Percentiles rank a stretch among this genome's conserved stretches.
Evolutionary conservation across 2,329 filamentous ascomycete genomes (phyloP).

Genomic region (Metarhizium brunneum): DNA sequence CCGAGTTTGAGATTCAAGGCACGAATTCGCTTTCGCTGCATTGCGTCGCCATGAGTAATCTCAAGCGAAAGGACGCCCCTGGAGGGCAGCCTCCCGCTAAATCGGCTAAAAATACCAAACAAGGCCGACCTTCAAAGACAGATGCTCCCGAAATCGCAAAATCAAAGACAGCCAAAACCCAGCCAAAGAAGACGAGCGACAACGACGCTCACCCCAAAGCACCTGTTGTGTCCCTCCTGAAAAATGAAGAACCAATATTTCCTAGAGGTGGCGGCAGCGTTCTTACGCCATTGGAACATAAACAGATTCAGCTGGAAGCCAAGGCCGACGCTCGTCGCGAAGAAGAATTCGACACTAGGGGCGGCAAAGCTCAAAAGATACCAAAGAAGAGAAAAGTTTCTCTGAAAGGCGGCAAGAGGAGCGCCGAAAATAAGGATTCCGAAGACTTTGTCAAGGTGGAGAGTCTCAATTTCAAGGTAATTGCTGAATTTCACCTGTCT

Average conservation of each 20-base stretch:
- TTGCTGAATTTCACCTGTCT: conserved; percentile 7
- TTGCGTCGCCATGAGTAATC: conserved; percentile 38
- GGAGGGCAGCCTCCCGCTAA: conserved; percentile 40
- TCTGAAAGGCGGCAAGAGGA: conserved; percentile 44
- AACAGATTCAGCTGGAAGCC: conserved; percentile 91
- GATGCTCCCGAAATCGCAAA: conserved; percentile 21
- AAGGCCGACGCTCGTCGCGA: conserved; percentile 88
- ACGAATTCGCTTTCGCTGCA: background rate
- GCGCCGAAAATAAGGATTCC: conserved; percentile 33
- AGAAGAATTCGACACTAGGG: conserved; percentile 51
- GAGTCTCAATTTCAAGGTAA: conserved; percentile 80
- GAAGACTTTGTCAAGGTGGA: conserved; percentile 64
- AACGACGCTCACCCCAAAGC: conserved; percentile 18
- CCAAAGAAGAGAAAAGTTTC: conserved; percentile 48
- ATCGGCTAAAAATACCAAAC: conserved; percentile 35
- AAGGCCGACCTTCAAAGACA: conserved; percentile 39
- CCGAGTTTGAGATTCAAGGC: background rate
- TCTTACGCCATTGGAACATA: conserved; percentile 87
- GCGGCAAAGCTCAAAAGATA: conserved; percentile 33
- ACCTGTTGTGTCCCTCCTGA: conserved; percentile 37
- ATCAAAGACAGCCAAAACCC: conserved; percentile 9
- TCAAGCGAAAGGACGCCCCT: conserved; percentile 51
- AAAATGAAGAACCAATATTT: conserved; percentile 82
- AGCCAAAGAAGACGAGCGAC: conserved; percentile 22
- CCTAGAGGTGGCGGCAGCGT: conserved; percentile 87